A percentile compares a stretch with the other conserved stretches of the same genome.
Evolutionary conservation across 768 basidiomycete species (phyloP).

Genomic region (Boletus rex-veris): DNA sequence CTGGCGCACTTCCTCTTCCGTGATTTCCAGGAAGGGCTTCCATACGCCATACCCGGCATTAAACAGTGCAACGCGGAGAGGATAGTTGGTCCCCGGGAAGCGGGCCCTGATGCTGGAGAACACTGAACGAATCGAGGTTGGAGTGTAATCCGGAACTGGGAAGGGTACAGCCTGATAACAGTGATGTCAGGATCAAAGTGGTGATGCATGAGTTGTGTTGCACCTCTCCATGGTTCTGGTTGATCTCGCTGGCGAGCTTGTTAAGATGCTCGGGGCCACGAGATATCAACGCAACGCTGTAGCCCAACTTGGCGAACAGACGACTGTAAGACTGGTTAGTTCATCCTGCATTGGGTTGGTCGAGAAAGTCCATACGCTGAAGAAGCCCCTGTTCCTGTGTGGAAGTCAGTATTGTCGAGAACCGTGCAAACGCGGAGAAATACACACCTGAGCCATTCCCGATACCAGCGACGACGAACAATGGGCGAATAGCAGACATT

Average conservation of each 20-base stretch:
- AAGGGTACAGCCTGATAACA: conserved; percentile 51
- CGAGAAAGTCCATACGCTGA: conserved; percentile 44
- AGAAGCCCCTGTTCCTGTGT: conserved; percentile 53
- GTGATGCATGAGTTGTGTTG: conserved; percentile 5
- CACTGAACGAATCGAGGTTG: conserved; percentile 47
- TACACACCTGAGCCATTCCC: conserved; percentile 39
- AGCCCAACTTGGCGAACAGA: conserved; percentile 58
- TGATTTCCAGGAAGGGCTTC: conserved; percentile 66
- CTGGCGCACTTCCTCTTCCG: conserved; percentile 51
- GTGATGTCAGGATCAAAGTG: neutral
- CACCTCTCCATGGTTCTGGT: conserved; percentile 56
- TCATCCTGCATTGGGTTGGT: neutral
- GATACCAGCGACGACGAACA: conserved; percentile 58
- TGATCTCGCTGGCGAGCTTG: conserved; percentile 53
- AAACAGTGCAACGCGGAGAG: conserved; percentile 60
- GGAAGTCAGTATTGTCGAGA: neutral
- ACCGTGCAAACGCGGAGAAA: neutral
- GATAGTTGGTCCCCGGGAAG: conserved; percentile 46
- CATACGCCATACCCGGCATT: conserved; percentile 57
- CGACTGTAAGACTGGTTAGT: conserved; percentile 38
- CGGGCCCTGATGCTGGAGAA: conserved; percentile 45
- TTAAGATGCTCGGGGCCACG: conserved; percentile 52
- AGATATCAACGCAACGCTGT: conserved; percentile 64
- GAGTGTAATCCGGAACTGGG: conserved; percentile 47
- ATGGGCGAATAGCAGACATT: conserved; percentile 40